phyloP scores from a whole-genome alignment of 768 basidiomycete genomes.

The Leccinellum luteum region DNA sequence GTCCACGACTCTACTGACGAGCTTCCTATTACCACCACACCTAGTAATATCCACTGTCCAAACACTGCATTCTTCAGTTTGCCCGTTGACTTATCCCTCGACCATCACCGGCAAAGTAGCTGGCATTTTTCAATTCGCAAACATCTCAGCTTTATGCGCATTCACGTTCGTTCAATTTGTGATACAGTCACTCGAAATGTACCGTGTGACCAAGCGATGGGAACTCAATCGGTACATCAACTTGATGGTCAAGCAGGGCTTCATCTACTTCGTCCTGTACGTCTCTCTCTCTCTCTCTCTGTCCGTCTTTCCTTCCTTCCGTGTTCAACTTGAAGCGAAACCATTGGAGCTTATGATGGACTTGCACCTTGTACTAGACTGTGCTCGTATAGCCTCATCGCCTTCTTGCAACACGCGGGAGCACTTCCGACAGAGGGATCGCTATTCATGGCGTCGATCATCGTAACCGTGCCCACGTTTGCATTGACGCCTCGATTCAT shows the following conservation, averaged over 20 bases:
- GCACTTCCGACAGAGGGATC: neutral
- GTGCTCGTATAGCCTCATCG: neutral
- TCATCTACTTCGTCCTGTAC: neutral
- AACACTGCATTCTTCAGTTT: neutral
- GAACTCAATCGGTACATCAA: neutral
- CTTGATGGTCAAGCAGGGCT: neutral
- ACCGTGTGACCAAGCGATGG: neutral
- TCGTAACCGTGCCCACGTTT: neutral
- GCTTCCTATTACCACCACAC: neutral
- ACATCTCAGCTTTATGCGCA: neutral
- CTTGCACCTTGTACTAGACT: too few relatives aligned
- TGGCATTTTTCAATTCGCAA: neutral
- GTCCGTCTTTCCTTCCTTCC: too few relatives aligned
- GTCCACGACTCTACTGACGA: neutral
- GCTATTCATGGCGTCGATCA: neutral
- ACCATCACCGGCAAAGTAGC: neutral
- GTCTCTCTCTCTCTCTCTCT: neutral
- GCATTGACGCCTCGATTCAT: conserved; percentile 42
- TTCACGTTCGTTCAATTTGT: neutral
- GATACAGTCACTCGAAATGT: neutral
- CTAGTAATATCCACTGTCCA: too few relatives aligned
- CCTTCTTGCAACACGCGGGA: neutral
- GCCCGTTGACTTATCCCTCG: neutral
- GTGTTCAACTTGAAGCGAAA: too few relatives aligned
- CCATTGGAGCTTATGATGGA: too few relatives aligned